Conservation (phyloP, 805 yeast species). For the Yueomyces sinensis region DNA sequence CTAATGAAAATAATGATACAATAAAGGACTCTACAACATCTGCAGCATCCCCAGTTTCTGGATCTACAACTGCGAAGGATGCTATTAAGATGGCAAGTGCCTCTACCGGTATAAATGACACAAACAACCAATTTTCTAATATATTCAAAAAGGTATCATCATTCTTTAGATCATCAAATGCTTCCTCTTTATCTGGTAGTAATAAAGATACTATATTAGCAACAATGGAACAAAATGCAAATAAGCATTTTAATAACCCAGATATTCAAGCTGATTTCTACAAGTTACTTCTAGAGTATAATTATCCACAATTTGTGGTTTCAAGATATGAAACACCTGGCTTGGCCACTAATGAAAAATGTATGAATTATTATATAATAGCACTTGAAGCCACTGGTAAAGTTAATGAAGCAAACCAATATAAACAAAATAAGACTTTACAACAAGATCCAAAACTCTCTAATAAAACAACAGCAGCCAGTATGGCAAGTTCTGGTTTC, state of each 20-base stretch:
- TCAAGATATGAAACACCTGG: constrained; percentile 89
- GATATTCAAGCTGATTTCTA: constrained; percentile 74
- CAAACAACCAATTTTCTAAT: not conserved
- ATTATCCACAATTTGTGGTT: constrained; percentile 94
- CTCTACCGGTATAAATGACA: too few species aligned
- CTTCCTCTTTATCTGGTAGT: too few species aligned
- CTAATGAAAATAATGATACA: too few species aligned
- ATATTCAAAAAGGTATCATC: not conserved
- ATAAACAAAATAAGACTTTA: not conserved
- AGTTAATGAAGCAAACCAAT: not conserved
- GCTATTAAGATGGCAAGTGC: too few species aligned
- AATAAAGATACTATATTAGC: constrained; percentile 37
- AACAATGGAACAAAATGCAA: constrained; percentile 74
- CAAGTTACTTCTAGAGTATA: constrained; percentile 53
- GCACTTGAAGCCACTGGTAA: constrained; percentile 63
- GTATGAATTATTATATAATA: constrained; percentile 60
- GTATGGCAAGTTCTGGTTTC: not conserved
- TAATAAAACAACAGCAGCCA: not conserved
- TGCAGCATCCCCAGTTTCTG: too few species aligned
- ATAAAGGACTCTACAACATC: too few species aligned
- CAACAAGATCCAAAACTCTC: not conserved
- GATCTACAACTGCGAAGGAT: too few species aligned
- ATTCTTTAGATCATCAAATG: too few species aligned
- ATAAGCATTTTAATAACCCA: constrained; percentile 56
- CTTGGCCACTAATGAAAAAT: constrained; percentile 75